Percentiles rank a stretch among this genome's conserved stretches.
Conservation (phyloP, 225 moss, liverwort and hornwort genomes). For the Polytrichum commune region DNA sequence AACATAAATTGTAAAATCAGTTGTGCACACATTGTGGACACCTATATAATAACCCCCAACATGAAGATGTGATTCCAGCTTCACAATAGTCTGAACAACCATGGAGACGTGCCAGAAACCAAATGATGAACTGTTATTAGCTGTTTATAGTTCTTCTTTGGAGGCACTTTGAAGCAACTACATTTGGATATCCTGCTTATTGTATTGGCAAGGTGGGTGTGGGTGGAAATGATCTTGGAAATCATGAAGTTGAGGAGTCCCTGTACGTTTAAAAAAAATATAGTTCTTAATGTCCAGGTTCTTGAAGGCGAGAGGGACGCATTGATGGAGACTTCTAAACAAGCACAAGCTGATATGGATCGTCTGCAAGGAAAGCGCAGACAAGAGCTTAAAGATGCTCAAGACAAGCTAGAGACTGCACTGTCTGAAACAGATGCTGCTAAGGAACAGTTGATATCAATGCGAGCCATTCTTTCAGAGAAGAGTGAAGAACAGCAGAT, state of each 20-base stretch:
- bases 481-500: constrained; percentile 41
- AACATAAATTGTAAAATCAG: too few species aligned
- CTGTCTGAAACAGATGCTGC: constrained; percentile 37
- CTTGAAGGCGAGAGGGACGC: constrained; percentile 60
- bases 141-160: too few species aligned
- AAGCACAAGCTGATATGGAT: constrained; percentile 57
- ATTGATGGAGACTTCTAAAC: constrained; percentile 52
- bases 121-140: background rate
- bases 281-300: constrained; percentile 16
- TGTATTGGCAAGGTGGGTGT: too few species aligned
- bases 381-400: constrained; percentile 51
- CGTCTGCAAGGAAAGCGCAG: constrained; percentile 50
- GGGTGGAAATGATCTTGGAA: too few species aligned
- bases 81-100: too few species aligned
- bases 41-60: too few species aligned
- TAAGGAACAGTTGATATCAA: constrained; percentile 34
- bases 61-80: too few species aligned
- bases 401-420: constrained; percentile 28
- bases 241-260: background rate
- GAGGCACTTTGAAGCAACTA: too few species aligned
- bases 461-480: constrained; percentile 43
- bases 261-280: background rate
- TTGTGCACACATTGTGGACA: too few species aligned
- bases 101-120: background rate
- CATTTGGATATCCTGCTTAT: too few species aligned